Base-by-base conservation (phyloP, 768 basidiomycete genomes). In the Pulveroboletus sp. region DNA sequence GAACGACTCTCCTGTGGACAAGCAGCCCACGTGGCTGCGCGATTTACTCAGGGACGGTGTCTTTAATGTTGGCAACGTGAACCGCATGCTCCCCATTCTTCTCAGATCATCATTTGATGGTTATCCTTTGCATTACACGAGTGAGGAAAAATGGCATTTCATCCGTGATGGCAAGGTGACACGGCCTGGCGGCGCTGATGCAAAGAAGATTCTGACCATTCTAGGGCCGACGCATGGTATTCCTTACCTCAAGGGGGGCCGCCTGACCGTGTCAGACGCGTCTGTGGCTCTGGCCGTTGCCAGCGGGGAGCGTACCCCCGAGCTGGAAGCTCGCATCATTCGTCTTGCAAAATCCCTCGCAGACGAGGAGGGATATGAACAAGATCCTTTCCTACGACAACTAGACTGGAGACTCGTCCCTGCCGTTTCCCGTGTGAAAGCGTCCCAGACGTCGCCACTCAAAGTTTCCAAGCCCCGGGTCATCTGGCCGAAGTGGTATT, bases 401-500 rank as follows among this genome's bases (percentile, higher is more conserved):
- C 75, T 93, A 8, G 81, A 90, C 50, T 92, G 89, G 90, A 76
- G 65, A 18, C 60, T 60, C 10, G 68, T 71, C 21, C 27, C 32
- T 7, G 48, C 40, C n/a, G 46, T 35, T 27, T 41, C 50, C 13
- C 42, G 26, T 31, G n/a, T 39, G n/a, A 46, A 44, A 30, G 18
- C 44, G 17, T 40, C 46, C 17, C 37, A 18, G 24, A 17, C 43
- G 24, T 17, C 46, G 32, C 18, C 46, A 17, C 48, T 59, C 18
- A 51, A 72, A 61, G 33, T 46, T 41, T 43, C 59, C 1, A 74
- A 72, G 56, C 70, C 71, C 4, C 75, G 75, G 10, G 76, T 83
- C 0, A 47, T 74, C n/a, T 97, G 94, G 93, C 95, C 94, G 1
- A 89, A 90, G 64, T 98, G 96, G 96, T 99, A 90, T 63, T 93